Evolutionary conservation across 768 basidiomycete genomes (phyloP).

Genomic region (Lyophyllum shimeji): DNA sequence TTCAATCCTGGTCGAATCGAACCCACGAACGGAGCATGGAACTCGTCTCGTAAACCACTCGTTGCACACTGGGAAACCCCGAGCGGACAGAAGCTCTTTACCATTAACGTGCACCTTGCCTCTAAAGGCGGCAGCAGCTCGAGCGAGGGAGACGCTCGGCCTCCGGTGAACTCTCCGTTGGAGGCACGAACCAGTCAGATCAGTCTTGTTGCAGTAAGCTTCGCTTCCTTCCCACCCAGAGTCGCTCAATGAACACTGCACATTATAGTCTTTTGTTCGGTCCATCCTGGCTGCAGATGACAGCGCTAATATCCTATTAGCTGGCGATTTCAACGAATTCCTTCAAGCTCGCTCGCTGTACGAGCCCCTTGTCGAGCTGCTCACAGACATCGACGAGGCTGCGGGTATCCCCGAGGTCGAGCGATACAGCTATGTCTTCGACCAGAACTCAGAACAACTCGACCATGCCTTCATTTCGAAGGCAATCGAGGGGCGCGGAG

Average conservation of each 20-base stretch:
- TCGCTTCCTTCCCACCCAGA: background rate
- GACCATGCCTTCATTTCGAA: conserved; percentile 57
- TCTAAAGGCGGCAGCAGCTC: conserved; percentile 59
- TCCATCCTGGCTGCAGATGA: conserved; percentile 40
- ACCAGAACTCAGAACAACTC: conserved; percentile 57
- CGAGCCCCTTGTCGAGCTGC: conserved; percentile 36
- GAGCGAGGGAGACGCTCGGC: conserved; percentile 53
- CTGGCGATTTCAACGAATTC: conserved; percentile 66
- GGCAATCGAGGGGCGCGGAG: conserved; percentile 39
- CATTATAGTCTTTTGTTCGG: conserved; percentile 46
- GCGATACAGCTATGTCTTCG: conserved; percentile 62
- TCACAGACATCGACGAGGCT: conserved; percentile 52
- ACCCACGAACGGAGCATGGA: conserved; percentile 55
- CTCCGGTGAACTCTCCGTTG: conserved; percentile 55
- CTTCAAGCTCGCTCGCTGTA: conserved; percentile 52
- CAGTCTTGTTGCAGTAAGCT: conserved; percentile 46
- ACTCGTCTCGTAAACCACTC: conserved; percentile 56
- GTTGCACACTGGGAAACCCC: conserved; percentile 55
- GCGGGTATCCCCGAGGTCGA: conserved; percentile 47
- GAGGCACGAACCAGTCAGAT: conserved; percentile 51
- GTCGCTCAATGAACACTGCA: background rate
- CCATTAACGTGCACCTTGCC: conserved; percentile 59
- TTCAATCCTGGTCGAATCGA: conserved; percentile 65
- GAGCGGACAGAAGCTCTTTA: conserved; percentile 47
- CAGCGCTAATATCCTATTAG: conserved; percentile 49